Base-by-base conservation (phyloP, 1,284 basidiomycete genomes). In the Limonomyces culmigenus region DNA sequence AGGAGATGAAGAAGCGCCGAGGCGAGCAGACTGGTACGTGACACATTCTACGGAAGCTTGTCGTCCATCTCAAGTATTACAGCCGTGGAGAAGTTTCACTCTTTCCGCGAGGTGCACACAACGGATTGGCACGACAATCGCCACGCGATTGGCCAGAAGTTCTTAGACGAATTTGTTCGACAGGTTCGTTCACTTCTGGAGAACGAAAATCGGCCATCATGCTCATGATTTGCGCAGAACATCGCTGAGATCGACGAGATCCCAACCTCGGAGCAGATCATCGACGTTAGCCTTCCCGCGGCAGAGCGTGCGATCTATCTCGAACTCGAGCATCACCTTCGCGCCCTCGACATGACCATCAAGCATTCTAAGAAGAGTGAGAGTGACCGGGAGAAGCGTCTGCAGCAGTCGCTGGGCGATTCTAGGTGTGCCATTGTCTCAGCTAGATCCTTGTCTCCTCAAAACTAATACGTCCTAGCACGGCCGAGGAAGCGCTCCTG, bases 221-320 rank as follows among this genome's bases (percentile, higher is more conserved):
- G 37, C 19, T 41, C 36, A 34, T 29, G 38, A 18, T 19, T 38
- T 31, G 37, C 42, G 11, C 47, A 95, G 76, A 96, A 96, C 51
- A 78, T 93, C 39, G 89, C 91, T 5, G 92, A 96, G 58, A 96
- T 96, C 38, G 89, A 91, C 43, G 92, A 96, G 53, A 92, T 96
- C 41, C 81, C 83, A 1, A 87, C 75, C 51, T 68, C 70, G 2
- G 70, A 72, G 44, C 64, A 83, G 41, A 59, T 80, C 32, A 65
- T 78, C 47, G 63, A 66, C 25, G 70, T 95, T 32, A 58, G 64
- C 21, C 70, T 95, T 11, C 91, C 92, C 12, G 88, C 92, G 0
- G 87, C 92, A 0, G 92, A 96, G 53, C 80, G 86, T 10, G 91
- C 92, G 0, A 88, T 95, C 42, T 96, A 96, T 51, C 65, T 95